phyloP scores from a whole-genome alignment of 73 alveolate genomes.

The Paramecium primaurelia region DNA sequence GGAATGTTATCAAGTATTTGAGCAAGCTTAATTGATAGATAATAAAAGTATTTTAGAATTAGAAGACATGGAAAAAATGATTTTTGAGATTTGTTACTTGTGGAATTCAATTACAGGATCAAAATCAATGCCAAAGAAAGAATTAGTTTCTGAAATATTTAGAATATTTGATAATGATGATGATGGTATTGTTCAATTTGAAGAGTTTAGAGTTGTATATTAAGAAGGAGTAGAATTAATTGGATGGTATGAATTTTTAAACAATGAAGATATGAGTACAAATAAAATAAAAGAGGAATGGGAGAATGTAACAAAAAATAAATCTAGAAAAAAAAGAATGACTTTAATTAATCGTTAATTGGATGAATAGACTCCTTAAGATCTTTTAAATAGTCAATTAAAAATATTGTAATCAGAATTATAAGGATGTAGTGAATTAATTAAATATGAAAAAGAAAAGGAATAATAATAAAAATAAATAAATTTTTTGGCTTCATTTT shows the following conservation, averaged over 20 bases:
- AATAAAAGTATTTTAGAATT: neutral
- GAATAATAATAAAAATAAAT: neutral
- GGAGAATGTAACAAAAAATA: neutral
- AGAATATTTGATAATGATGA: slow-evolving; percentile 54
- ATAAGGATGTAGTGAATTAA: neutral
- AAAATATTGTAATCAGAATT: neutral
- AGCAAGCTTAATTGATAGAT: neutral
- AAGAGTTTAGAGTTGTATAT: slow-evolving; percentile 38
- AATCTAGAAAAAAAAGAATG: neutral
- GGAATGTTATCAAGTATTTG: slow-evolving; percentile 41
- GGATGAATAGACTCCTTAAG: neutral
- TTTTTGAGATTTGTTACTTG: slow-evolving; percentile 48
- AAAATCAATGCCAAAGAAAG: slow-evolving; percentile 51
- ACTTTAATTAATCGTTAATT: neutral
- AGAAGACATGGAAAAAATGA: slow-evolving; percentile 52
- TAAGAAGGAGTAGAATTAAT: slow-evolving; percentile 31
- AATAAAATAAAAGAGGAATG: slow-evolving; percentile 1
- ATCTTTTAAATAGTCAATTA: neutral
- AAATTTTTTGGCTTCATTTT: neutral
- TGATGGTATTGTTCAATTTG: slow-evolving; percentile 53
- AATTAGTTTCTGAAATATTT: slow-evolving; percentile 42
- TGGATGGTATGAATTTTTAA: slow-evolving; percentile 47
- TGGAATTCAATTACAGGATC: slow-evolving; percentile 57
- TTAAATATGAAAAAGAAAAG: neutral
- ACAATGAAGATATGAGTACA: slow-evolving; percentile 34